phyloP scores from a whole-genome alignment of 495 filamentous ascomycete genomes.

The Bombardia bombarda region DNA sequence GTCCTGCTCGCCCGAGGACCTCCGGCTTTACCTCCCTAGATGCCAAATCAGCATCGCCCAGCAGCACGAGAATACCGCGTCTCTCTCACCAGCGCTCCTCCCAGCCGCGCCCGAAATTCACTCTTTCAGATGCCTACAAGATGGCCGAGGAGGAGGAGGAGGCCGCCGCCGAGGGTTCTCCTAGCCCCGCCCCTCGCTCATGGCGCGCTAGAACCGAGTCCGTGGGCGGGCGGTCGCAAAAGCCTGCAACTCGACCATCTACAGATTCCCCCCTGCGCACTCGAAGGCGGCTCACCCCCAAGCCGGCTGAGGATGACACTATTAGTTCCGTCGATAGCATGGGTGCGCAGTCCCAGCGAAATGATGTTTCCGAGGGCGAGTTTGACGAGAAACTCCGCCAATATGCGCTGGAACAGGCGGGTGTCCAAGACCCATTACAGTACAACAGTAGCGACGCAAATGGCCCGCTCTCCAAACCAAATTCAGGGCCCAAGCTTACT shows the following conservation, averaged over 20 bases:
- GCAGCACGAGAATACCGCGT: slow-evolving; percentile 32
- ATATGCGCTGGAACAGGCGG: slow-evolving; percentile 9
- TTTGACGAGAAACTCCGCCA: slow-evolving; percentile 23
- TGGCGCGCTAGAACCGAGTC: slow-evolving; percentile 24
- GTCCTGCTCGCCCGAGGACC: no score
- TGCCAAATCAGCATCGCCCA: slow-evolving; percentile 16
- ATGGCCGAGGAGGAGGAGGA: slow-evolving; percentile 36
- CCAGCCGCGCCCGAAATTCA: slow-evolving; percentile 29
- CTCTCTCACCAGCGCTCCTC: slow-evolving; percentile 19
- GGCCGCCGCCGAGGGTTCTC: slow-evolving; percentile 32
- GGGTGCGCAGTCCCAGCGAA: slow-evolving; percentile 7
- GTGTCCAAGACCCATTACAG: slow-evolving; percentile 13
- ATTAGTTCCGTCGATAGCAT: slow-evolving; percentile 5
- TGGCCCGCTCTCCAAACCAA: slow-evolving; percentile 24
- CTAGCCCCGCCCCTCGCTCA: slow-evolving; percentile 38
- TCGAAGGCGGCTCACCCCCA: neutral
- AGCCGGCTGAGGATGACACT: slow-evolving; percentile 7
- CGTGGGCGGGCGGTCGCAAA: slow-evolving; percentile 6
- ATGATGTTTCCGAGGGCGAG: slow-evolving; percentile 19
- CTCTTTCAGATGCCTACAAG: slow-evolving; percentile 31
- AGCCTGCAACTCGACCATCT: neutral
- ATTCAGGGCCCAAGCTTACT: slow-evolving; percentile 21
- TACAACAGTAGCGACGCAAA: slow-evolving; percentile 22
- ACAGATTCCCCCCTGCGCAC: neutral
- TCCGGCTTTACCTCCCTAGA: no score